Evolutionary conservation across 805 yeast genomes (phyloP).

Genomic region (Kuraishia ogatae): DNA sequence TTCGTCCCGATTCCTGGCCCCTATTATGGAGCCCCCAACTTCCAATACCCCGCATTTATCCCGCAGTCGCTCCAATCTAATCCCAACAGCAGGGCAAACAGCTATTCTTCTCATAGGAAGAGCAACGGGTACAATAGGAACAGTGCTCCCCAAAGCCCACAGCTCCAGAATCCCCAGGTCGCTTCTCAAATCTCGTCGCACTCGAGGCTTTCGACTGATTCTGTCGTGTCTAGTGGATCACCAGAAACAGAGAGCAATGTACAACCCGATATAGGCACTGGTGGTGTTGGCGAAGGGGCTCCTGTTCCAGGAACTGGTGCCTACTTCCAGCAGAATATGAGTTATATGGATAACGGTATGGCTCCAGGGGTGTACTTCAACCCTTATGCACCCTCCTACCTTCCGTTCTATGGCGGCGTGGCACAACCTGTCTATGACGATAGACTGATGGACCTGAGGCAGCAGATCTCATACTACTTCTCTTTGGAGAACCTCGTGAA

Average conservation of each 20-base stretch:
- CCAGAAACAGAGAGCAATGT: neutral
- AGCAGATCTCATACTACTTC: constrained; percentile 85
- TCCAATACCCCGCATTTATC: neutral
- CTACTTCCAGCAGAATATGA: neutral
- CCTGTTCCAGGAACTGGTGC: neutral
- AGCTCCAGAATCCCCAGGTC: neutral
- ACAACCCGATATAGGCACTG: neutral
- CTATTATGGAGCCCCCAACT: constrained; percentile 1
- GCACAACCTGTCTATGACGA: constrained; percentile 9
- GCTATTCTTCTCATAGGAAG: neutral
- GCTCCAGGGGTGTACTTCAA: constrained; percentile 1
- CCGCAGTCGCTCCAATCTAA: neutral
- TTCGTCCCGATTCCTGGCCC: neutral
- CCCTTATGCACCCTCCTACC: constrained; percentile 1
- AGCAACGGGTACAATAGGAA: neutral
- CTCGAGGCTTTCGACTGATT: neutral
- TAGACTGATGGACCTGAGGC: constrained; percentile 19
- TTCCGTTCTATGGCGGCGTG: neutral
- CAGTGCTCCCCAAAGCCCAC: neutral
- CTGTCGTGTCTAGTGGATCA: neutral
- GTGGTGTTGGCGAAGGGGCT: neutral
- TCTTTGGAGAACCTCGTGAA: constrained; percentile 79
- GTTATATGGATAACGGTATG: constrained; percentile 1
- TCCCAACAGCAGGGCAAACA: neutral
- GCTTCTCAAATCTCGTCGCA: neutral